These are phyloP conservation scores for Podochytrium sp. DNA, from an alignment of 192 early-diverging fungal species.

Conservation along the genomic window DNA sequence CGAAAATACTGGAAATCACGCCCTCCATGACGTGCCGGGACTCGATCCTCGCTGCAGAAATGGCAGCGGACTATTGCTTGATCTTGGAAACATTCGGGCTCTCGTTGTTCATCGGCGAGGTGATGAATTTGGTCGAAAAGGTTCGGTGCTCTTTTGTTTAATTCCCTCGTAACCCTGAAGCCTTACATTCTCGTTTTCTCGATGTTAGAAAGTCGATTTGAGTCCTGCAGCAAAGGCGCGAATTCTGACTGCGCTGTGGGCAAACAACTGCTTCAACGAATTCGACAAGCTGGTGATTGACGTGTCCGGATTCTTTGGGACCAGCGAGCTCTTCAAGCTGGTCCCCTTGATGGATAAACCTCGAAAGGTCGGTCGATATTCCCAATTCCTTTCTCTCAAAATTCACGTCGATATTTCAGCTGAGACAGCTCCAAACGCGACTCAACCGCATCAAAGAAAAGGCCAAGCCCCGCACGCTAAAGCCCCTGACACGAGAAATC, in stretches of 20 bases:
- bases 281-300: constrained; percentile 25
- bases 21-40: constrained; percentile 19
- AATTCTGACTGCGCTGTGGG: constrained; percentile 28
- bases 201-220: constrained; percentile 25
- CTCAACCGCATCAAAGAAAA: constrained; percentile 5
- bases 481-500: constrained; percentile 7
- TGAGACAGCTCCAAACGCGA: constrained; percentile 1
- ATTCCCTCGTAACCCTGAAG: background rate
- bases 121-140: constrained; percentile 27
- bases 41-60: background rate
- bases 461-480: constrained; percentile 13
- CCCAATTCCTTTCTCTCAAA: background rate
- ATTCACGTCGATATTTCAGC: background rate
- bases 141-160: background rate
- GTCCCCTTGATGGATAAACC: constrained; percentile 30
- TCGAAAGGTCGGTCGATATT: constrained; percentile 22
- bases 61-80: constrained; percentile 6
- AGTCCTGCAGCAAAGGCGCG: constrained; percentile 31
- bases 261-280: background rate
- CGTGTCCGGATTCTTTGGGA: constrained; percentile 22
- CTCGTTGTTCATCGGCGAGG: background rate
- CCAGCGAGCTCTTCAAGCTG: constrained; percentile 33
- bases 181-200: background rate
- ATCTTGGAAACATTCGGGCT: background rate
- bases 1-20: background rate